Evolutionary conservation across 139 green algal genomes (phyloP).

Genomic region (Chlamydomonas eustigma): DNA sequence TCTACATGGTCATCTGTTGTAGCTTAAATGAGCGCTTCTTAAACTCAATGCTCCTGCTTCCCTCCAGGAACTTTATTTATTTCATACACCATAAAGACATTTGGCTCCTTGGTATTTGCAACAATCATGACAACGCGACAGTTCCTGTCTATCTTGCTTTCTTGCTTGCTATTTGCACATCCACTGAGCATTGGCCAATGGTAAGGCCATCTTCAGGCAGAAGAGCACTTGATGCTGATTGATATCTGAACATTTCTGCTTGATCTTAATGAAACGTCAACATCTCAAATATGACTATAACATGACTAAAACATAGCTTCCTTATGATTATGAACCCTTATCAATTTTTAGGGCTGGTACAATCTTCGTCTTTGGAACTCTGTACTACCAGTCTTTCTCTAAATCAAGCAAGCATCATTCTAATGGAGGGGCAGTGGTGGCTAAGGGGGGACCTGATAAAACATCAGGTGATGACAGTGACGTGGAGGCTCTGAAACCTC

Average conservation of each 20-base stretch:
- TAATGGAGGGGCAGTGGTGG: not conserved
- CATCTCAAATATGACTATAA: not conserved
- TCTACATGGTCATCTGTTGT: not conserved
- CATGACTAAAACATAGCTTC: too few relatives aligned
- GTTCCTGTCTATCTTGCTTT: constrained; percentile 88
- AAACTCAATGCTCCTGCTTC: not conserved
- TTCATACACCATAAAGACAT: constrained; percentile 77
- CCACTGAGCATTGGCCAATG: constrained; percentile 66
- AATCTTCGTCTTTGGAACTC: constrained; percentile 51
- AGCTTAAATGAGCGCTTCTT: not conserved
- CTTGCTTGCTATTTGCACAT: constrained; percentile 81
- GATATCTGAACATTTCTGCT: not conserved
- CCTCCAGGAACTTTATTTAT: constrained; percentile 45
- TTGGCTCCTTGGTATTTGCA: constrained; percentile 85
- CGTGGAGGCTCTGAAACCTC: not conserved
- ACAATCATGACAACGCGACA: constrained; percentile 94
- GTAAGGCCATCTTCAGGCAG: too few relatives aligned
- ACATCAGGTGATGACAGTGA: not conserved
- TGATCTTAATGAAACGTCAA: not conserved
- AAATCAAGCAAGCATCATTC: constrained; percentile 20
- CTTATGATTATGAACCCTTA: too few relatives aligned
- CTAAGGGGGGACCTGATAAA: not conserved
- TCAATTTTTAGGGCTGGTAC: constrained; percentile 49
- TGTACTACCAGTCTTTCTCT: constrained; percentile 65
- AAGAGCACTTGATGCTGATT: not conserved